Conservation (phyloP, 192 early-diverging fungal species). For the Chytriomyces hyalinus region DNA sequence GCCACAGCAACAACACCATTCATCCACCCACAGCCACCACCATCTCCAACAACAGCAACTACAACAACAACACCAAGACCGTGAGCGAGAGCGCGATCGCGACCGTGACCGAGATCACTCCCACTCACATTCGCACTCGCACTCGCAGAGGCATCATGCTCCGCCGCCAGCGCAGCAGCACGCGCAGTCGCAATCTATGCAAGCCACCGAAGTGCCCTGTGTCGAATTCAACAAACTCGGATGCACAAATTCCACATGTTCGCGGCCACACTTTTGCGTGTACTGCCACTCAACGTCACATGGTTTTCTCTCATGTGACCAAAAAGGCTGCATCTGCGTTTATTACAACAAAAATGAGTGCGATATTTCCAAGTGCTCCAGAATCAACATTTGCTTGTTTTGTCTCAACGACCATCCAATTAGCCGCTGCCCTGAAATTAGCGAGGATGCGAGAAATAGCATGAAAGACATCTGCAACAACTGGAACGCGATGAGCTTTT, state of each 20-base stretch:
- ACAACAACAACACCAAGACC: conserved; percentile 3
- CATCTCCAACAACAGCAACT: neutral
- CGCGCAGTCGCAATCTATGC: neutral
- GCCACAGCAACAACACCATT: neutral
- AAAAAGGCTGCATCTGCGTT: conserved; percentile 34
- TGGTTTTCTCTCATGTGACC: conserved; percentile 21
- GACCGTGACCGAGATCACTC: neutral
- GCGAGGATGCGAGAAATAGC: conserved; percentile 25
- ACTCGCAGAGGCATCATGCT: neutral
- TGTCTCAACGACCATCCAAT: conserved; percentile 31
- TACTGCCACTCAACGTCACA: conserved; percentile 20
- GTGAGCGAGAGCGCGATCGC: neutral
- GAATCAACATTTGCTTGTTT: conserved; percentile 34
- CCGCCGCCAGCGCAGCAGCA: neutral
- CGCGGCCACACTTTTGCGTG: conserved; percentile 15
- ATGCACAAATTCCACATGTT: conserved; percentile 14
- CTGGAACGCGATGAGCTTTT: conserved; percentile 36
- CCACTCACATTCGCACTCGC: conserved; percentile 3
- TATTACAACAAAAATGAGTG: conserved; percentile 38
- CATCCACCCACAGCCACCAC: neutral
- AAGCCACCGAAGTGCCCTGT: neutral
- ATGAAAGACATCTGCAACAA: conserved; percentile 36
- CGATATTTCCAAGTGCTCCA: conserved; percentile 24
- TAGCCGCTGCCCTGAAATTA: conserved; percentile 27
- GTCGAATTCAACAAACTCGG: conserved; percentile 25